phyloP scores from a whole-genome alignment of 495 filamentous ascomycete species.

The Trichoderma reesei region DNA sequence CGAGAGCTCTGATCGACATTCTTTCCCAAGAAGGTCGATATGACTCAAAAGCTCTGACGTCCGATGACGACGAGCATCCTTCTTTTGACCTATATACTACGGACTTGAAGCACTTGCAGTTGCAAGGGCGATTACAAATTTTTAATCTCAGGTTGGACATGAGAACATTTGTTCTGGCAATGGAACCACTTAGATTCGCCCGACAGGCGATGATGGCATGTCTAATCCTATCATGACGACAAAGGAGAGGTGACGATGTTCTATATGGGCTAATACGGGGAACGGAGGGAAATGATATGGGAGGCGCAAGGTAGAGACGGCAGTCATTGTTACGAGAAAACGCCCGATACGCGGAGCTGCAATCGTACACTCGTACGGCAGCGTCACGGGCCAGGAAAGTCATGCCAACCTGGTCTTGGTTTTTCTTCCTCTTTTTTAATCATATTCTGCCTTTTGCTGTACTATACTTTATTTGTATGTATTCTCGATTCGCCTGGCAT shows the following conservation, averaged over 20 bases:
- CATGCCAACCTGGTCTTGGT: slow-evolving; percentile 6
- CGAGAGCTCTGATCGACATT: background rate
- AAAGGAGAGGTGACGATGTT: background rate
- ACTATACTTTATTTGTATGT: slow-evolving; percentile 1
- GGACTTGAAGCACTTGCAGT: background rate
- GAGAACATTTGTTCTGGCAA: background rate
- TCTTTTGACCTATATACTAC: background rate
- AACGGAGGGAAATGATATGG: background rate
- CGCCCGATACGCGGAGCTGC: background rate
- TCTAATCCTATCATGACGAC: background rate
- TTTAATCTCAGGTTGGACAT: slow-evolving; percentile 6
- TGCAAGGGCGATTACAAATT: background rate
- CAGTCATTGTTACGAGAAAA: background rate
- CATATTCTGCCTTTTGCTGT: background rate
- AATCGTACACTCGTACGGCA: background rate
- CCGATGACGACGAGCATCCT: background rate
- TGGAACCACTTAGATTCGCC: background rate
- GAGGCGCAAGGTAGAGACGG: background rate
- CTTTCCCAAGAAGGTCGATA: too few species aligned
- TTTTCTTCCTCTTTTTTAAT: too few species aligned
- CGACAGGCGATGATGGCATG: background rate
- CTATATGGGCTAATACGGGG: slow-evolving; percentile 2
- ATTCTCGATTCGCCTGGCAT: background rate
- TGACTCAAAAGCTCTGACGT: background rate
- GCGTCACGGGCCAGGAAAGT: background rate